These are phyloP conservation scores for Clonostachys solani DNA, from an alignment of 2,329 filamentous ascomycete genomes.

Conservation along the genomic window DNA sequence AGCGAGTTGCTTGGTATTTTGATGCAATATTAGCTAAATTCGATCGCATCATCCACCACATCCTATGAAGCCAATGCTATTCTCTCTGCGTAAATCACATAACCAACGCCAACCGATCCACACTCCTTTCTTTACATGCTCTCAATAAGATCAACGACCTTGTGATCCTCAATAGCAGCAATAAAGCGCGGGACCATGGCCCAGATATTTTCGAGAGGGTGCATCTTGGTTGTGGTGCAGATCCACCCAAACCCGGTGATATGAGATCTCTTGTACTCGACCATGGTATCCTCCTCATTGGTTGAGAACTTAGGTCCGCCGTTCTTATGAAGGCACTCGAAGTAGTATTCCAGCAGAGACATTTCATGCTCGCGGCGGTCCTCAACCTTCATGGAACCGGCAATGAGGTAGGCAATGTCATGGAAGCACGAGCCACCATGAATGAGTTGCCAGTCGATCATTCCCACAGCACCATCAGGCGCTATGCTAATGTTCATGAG, in stretches of 20 bases:
- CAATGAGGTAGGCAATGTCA: conserved; percentile 34
- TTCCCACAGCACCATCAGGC: conserved; percentile 22
- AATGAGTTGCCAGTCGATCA: conserved; percentile 35
- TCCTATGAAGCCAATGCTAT: no score
- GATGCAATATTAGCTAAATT: no score
- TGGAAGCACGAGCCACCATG: conserved; percentile 36
- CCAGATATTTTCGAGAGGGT: conserved; percentile 19
- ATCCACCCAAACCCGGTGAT: neutral
- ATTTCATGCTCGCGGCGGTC: conserved; percentile 33
- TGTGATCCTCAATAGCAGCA: no score
- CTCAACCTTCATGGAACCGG: conserved; percentile 27
- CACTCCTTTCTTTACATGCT: no score
- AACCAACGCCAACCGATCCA: no score
- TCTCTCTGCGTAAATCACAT: no score
- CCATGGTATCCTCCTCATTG: conserved; percentile 7
- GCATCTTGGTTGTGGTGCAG: conserved; percentile 15
- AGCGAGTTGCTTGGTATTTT: no score
- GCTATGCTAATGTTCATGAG: conserved; percentile 37
- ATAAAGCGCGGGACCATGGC: no score
- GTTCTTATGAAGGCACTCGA: conserved; percentile 19
- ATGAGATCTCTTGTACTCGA: conserved; percentile 11
- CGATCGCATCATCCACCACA: no score
- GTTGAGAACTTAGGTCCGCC: conserved; percentile 24
- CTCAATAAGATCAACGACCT: no score
- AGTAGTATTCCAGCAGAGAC: conserved; percentile 27